Percentiles rank a stretch among this genome's conserved stretches.
Evolutionary conservation across 371 early-diverging fungal genomes (phyloP).

Genomic region (Rhizopus microsporus): DNA sequence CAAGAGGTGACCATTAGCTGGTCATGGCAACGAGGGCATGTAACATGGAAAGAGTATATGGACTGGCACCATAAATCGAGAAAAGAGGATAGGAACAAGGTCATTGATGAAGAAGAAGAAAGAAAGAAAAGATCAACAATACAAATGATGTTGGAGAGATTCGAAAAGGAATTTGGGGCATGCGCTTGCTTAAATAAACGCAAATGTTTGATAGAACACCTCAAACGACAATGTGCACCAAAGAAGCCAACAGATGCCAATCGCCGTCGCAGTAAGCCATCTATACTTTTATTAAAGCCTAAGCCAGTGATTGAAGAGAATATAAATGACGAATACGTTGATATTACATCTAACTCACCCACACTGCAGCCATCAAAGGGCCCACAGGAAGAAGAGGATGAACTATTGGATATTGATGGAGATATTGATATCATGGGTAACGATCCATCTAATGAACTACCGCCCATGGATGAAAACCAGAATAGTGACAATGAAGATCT

Average conservation of each 20-base stretch:
- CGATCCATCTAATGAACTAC: slow-evolving; percentile 10
- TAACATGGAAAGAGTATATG: slow-evolving; percentile 34
- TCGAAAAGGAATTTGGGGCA: slow-evolving; percentile 40
- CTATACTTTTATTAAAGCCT: slow-evolving; percentile 18
- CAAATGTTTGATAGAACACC: slow-evolving; percentile 38
- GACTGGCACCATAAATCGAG: slow-evolving; percentile 22
- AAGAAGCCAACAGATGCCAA: slow-evolving; percentile 3
- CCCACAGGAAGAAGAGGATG: slow-evolving; percentile 15
- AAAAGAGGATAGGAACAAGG: slow-evolving; percentile 15
- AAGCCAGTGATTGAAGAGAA: slow-evolving; percentile 5
- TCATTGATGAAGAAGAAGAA: slow-evolving; percentile 37
- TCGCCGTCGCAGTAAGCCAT: slow-evolving; percentile 10
- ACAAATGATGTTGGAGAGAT: slow-evolving; percentile 41
- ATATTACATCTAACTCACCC: slow-evolving; percentile 26
- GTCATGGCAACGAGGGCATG: slow-evolving; percentile 50
- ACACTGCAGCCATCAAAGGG: neutral
- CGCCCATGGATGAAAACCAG: slow-evolving; percentile 3
- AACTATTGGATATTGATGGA: slow-evolving; percentile 27
- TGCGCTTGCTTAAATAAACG: slow-evolving; percentile 50
- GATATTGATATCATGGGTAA: slow-evolving; percentile 26
- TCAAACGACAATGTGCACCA: slow-evolving; percentile 20
- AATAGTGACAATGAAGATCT: slow-evolving; percentile 17
- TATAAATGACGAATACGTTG: slow-evolving; percentile 27
- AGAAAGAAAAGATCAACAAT: slow-evolving; percentile 27
- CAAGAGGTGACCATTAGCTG: slow-evolving; percentile 76